Percentiles rank a stretch among this genome's conserved stretches.
phyloP scores from a whole-genome alignment of 169 alveolate genomes.

The Eimeria necatrix region DNA sequence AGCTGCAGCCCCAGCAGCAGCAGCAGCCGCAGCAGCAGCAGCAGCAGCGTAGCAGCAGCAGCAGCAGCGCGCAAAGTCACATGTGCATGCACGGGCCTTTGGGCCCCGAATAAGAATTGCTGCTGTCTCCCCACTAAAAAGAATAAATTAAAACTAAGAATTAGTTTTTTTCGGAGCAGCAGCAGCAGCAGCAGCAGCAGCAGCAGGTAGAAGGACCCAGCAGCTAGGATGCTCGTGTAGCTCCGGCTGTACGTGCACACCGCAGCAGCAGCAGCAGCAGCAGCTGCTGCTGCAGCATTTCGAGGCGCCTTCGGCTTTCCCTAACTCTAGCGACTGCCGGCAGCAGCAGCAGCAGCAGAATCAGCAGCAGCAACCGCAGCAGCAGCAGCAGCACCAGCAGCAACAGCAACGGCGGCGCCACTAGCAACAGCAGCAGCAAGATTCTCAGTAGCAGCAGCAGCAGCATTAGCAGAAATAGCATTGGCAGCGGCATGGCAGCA shows the following conservation, averaged over 20 bases:
- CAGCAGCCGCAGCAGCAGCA: too few species aligned
- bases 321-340: not conserved
- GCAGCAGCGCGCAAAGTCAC: not conserved
- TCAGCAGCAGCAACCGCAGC: not conserved
- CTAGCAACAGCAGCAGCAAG: not conserved
- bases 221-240: not conserved
- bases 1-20: too few species aligned
- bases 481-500: too few species aligned
- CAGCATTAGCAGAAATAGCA: too few species aligned
- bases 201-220: not conserved
- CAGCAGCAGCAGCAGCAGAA: not conserved
- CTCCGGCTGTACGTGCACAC: not conserved
- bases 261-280: conserved; percentile 42
- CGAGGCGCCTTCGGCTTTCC: not conserved
- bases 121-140: too few species aligned
- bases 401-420: conserved; percentile 17
- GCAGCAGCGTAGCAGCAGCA: conserved; percentile 5
- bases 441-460: not conserved
- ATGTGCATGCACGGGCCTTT: too few species aligned
- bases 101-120: too few species aligned
- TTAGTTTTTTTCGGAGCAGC: too few species aligned
- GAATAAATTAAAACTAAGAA: too few species aligned
- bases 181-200: too few species aligned
- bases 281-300: conserved; percentile 49
- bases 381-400: not conserved